Conservation (phyloP, 2,329 filamentous ascomycete genomes). For the Pseudogymnoascus sp. region DNA sequence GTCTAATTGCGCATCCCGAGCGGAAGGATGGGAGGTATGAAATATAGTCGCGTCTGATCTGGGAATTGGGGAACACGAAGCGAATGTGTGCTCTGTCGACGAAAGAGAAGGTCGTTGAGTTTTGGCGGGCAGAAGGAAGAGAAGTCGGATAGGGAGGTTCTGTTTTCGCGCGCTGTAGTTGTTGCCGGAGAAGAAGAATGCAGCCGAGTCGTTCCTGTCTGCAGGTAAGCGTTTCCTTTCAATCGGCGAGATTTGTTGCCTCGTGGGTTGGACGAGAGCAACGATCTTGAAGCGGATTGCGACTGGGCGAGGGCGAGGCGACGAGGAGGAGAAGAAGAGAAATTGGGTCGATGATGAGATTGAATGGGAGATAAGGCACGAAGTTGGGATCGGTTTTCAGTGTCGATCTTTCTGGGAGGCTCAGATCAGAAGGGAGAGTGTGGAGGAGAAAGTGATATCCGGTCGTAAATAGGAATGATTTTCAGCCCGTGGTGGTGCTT, state of each 20-base stretch:
- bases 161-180: neutral
- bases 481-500: neutral
- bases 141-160: neutral
- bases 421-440: constrained; percentile 2
- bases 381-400: neutral
- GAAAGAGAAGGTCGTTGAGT: neutral
- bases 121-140: neutral
- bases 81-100: neutral
- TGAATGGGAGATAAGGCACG: constrained; percentile 3
- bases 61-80: neutral
- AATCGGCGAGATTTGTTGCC: constrained; percentile 1
- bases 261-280: neutral
- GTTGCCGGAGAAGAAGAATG: neutral
- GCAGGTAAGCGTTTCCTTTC: neutral
- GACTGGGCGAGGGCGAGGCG: neutral
- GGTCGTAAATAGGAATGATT: constrained; percentile 5
- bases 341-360: neutral
- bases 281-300: constrained; percentile 1
- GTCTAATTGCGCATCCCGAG: constrained; percentile 1
- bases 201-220: constrained; percentile 3
- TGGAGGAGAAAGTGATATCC: constrained; percentile 5
- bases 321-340: neutral
- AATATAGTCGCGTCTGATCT: neutral
- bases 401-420: neutral
- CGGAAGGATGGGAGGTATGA: neutral